A percentile compares a stretch with the other conserved stretches of the same genome.
Evolutionary conservation across 331 rosid species (phyloP).

Genomic region (Spiraea crenata): DNA sequence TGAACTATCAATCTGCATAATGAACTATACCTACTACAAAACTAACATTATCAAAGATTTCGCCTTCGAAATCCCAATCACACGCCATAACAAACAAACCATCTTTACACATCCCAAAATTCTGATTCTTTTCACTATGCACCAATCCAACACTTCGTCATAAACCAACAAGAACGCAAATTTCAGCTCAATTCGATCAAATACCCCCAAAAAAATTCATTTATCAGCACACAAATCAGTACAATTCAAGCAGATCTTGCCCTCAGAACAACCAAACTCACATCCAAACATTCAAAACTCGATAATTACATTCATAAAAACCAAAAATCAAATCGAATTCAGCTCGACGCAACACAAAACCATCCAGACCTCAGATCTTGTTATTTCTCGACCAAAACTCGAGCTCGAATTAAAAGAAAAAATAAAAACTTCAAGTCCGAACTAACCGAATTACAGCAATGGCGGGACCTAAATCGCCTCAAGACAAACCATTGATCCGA

Average conservation of each 20-base stretch:
- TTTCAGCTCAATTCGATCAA: not conserved
- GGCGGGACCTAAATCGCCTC: conserved; percentile 41
- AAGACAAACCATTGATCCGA: conserved; percentile 40
- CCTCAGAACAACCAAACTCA: not conserved
- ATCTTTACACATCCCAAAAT: not conserved
- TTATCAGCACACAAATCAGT: not conserved
- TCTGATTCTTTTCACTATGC: not conserved
- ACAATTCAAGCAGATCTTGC: conserved; percentile 21
- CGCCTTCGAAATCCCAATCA: not conserved
- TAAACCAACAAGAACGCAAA: conserved; percentile 2
- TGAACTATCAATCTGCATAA: not conserved
- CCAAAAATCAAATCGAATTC: conserved; percentile 7
- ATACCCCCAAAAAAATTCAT: conserved; percentile 12
- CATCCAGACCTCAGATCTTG: conserved; percentile 47
- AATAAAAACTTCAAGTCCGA: not conserved
- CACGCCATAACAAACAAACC: not conserved
- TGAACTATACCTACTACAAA: too few relatives aligned
- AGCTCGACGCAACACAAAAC: not conserved
- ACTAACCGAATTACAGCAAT: conserved; percentile 22
- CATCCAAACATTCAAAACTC: not conserved
- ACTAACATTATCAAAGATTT: not conserved
- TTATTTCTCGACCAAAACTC: not conserved
- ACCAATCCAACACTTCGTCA: not conserved
- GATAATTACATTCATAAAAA: conserved; percentile 19
- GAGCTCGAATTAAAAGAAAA: conserved; percentile 17